These are phyloP conservation scores for Penicillium ucsense DNA, from an alignment of 495 filamentous ascomycete genomes.

Conservation along the genomic window DNA sequence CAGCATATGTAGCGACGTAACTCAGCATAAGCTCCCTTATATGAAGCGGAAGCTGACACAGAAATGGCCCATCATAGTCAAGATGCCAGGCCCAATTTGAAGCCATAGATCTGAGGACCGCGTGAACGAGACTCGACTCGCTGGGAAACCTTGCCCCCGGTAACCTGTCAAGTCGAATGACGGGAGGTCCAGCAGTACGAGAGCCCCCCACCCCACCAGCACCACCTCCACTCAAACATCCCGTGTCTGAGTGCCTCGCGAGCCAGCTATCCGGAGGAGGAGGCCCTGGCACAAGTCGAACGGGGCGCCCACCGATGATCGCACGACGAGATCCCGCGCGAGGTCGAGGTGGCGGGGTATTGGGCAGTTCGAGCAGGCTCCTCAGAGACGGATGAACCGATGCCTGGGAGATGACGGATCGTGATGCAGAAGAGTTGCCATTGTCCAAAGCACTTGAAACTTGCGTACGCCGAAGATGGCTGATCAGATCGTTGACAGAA, in stretches of 20 bases:
- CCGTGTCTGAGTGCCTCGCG: constrained; percentile 12
- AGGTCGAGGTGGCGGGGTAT: constrained; percentile 56
- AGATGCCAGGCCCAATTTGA: constrained; percentile 60
- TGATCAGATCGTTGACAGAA: constrained; percentile 39
- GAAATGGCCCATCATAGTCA: constrained; percentile 55
- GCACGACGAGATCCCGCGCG: constrained; percentile 39
- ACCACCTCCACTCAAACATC: no score
- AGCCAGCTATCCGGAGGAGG: constrained; percentile 67
- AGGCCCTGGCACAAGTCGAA: constrained; percentile 53
- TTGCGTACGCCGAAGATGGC: constrained; percentile 40
- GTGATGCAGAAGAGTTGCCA: constrained; percentile 5
- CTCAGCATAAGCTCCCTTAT: constrained; percentile 53
- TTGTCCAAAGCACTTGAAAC: constrained; percentile 13
- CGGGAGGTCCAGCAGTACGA: constrained; percentile 4
- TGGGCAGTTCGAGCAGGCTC: constrained; percentile 58
- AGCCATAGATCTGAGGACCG: constrained; percentile 49
- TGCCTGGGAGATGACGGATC: constrained; percentile 15
- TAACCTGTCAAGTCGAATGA: constrained; percentile 31
- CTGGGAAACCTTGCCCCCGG: constrained; percentile 36
- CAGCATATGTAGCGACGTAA: constrained; percentile 49
- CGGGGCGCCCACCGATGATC: constrained; percentile 28
- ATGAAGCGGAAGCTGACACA: constrained; percentile 52
- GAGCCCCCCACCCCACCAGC: no score
- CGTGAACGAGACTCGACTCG: constrained; percentile 45
- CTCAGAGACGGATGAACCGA: constrained; percentile 46